Conservation (phyloP, 2,329 filamentous ascomycete species). For the Zymoseptoria crescenta region DNA sequence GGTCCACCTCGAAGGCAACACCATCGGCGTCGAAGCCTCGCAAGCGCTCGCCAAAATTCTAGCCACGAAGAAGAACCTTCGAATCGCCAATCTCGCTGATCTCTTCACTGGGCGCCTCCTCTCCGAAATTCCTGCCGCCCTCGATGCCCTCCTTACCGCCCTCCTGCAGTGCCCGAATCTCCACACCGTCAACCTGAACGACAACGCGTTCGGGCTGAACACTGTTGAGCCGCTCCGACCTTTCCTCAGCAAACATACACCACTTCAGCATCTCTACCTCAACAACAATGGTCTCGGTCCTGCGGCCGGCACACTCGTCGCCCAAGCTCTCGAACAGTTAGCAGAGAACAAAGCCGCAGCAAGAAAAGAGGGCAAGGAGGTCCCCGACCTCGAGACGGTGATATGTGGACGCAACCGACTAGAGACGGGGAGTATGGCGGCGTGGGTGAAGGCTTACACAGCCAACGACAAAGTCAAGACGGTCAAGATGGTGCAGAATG, state of each 20-base stretch:
- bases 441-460: constrained; percentile 82
- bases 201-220: constrained; percentile 96
- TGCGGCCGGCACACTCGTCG: constrained; percentile 79
- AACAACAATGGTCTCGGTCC: constrained; percentile 98
- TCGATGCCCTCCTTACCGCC: constrained; percentile 75
- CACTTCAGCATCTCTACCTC: constrained; percentile 86
- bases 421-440: constrained; percentile 92
- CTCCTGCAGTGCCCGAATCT: constrained; percentile 80
- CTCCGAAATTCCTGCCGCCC: constrained; percentile 84
- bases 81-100: constrained; percentile 84
- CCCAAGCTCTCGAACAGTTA: constrained; percentile 75
- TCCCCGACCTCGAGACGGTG: constrained; percentile 86
- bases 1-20: constrained; percentile 82
- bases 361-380: constrained; percentile 60
- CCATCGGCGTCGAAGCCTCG: constrained; percentile 80
- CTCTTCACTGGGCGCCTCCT: constrained; percentile 95
- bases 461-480: constrained; percentile 72
- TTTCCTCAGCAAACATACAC: constrained; percentile 80
- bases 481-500: constrained; percentile 97
- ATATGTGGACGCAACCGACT: constrained; percentile 93
- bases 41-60: constrained; percentile 77
- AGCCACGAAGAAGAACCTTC: constrained; percentile 64
- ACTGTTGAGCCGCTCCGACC: constrained; percentile 86
- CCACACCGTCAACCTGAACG: constrained; percentile 88
- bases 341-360: constrained; percentile 77